Percentiles rank a stretch among this genome's conserved stretches.
Conservation (phyloP, 1,284 basidiomycete species). For the Puccinia polysora region DNA sequence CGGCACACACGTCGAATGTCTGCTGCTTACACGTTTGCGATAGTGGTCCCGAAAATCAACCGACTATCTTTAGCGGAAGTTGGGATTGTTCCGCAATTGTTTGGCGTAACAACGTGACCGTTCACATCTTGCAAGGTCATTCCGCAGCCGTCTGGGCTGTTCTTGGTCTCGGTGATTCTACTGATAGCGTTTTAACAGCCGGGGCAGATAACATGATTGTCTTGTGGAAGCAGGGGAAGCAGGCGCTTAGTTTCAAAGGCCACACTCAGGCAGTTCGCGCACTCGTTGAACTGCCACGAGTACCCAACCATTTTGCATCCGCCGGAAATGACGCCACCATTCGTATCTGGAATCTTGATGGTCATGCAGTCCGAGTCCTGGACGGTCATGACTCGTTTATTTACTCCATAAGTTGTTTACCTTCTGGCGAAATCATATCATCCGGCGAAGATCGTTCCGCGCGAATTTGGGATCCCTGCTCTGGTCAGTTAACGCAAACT, state of each 20-base stretch:
- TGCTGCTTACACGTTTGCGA: constrained; percentile 66
- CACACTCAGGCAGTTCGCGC: constrained; percentile 42
- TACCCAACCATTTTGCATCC: constrained; percentile 47
- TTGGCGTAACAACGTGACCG: constrained; percentile 76
- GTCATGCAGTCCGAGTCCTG: constrained; percentile 69
- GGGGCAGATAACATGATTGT: constrained; percentile 94
- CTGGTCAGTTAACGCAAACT: constrained; percentile 72
- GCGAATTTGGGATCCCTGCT: constrained; percentile 74
- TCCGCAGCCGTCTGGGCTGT: constrained; percentile 93
- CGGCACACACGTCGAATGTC: constrained; percentile 83
- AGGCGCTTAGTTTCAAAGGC: constrained; percentile 55
- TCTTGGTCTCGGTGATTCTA: constrained; percentile 67
- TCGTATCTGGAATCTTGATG: constrained; percentile 77
- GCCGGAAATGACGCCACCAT: constrained; percentile 58
- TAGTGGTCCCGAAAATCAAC: constrained; percentile 42
- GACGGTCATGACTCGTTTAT: constrained; percentile 95
- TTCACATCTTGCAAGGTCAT: constrained; percentile 76
- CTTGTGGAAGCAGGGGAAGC: constrained; percentile 62
- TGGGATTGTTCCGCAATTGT: constrained; percentile 98
- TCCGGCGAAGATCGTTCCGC: constrained; percentile 94
- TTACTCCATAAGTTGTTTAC: constrained; percentile 79
- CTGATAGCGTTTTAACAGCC: constrained; percentile 71
- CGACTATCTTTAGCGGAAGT: constrained; percentile 61
- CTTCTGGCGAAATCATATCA: constrained; percentile 69
- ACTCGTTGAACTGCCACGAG: constrained; percentile 14